Base-by-base conservation (phyloP, 805 yeast genomes). In the Saccharomycopsis capsularis region DNA sequence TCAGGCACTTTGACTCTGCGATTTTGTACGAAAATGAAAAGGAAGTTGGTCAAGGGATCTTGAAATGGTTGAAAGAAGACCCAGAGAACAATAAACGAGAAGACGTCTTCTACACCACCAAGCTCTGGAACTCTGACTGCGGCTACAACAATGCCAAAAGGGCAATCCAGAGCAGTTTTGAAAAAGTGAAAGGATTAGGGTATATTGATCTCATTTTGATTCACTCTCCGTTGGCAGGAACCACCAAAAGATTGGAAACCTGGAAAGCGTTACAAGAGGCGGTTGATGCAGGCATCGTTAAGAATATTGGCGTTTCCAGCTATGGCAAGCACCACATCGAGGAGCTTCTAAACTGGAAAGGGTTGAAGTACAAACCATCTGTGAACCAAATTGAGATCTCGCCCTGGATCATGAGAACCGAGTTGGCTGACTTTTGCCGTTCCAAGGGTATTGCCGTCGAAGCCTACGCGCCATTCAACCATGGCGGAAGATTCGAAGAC, bases 311-410 rank as follows among this genome's bases (percentile, higher is more conserved):
- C 42, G 90, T 86, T 15, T 85, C 95, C 6, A 85, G 85, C 66
- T 85, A 73, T 58, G 86, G 87, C 42, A 59, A 63, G 15, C 65
- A 63, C 3, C 87, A 81, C 60, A 61, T 85, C 22, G 73, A 79
- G 50, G 83, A 82, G 60, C 64, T 85, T 40, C 66, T 82, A 39
- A 56, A 60, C 2, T 79, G 85, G 82, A 72, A 73, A 2, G 77
- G 70, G 1, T 59, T 77, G 53, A 73, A 64, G 52, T 60, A 74
- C 53, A 71, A 71, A 53, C 90, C 95, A 0, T 86, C 81, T 0
- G 82, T 85, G 38, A 82, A 87, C 63, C 95, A 88, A 62, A 76
- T 87, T 59, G 95, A 86, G 63, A 73, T 86, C 45, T 85, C 87
- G 52, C 95, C 93, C 19, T 85, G 93, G 90, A 69, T 82, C 58